Base-by-base conservation (phyloP, 2,329 filamentous ascomycete species). In the Xylariales sp. region DNA sequence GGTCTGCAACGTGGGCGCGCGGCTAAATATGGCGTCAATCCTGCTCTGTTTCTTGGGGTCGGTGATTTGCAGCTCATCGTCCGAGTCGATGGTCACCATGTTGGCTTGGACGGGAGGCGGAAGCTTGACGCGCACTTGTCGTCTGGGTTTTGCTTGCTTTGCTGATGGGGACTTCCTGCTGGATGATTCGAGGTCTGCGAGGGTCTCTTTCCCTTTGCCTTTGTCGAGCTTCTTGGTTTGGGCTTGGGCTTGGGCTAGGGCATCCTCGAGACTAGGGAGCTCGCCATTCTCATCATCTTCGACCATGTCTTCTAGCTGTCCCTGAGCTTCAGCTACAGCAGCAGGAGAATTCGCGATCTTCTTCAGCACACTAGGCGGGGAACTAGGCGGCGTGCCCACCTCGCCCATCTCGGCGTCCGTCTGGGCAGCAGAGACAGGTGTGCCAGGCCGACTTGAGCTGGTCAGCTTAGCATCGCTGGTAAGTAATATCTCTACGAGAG, bases 301-400 rank as follows among this genome's bases (percentile, higher is more conserved):
- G 5, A 37, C 22, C 4, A 44, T 31, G 19, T 18, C 31, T 14
- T 40, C 20, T 24, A 31, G 25, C 22, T 42, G 14, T 20, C 40
- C 11, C 9, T 29, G 20, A 37, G 38, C 31, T 48, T 50, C 16
- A 24, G 45, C 42, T 14, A 19, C 14, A 7, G 29, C 24, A 12
- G 46, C 34, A 10, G 43, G 29, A 18, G 43, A 5, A 9, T 28
- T 14, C 4, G 32, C 21, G 9, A 34, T 28, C 25, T 51, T 37
- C 36, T 68, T 65, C 16, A 65, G 63, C 7, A 53, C 52, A 6
- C 50, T 46, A 3, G 74, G 73, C 4, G 77, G 78, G 16, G 88
- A 91, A 43, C 86, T 93, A 2, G 85, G 86, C 2, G 85, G 85
- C 1, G 84, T 88, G 11, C 76, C 76, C 12, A 65, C 65, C 15